Percentiles rank a stretch among this genome's conserved stretches.
These are phyloP conservation scores for Calamus simplicifolius DNA, from an alignment of 176 grass and related monocot genomes.

Conservation along the genomic window DNA sequence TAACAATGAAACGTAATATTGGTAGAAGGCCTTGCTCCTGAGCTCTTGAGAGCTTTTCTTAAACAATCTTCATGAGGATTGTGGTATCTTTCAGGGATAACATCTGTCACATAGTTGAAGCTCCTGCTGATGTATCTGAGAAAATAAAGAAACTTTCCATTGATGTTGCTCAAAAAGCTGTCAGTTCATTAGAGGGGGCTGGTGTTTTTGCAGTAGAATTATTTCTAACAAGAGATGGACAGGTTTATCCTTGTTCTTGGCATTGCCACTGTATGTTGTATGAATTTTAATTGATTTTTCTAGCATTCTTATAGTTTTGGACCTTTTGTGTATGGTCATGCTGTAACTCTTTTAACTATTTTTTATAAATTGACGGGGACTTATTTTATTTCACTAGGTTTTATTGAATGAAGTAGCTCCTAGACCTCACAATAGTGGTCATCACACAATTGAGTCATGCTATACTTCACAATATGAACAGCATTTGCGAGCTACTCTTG, in stretches of 20 bases:
- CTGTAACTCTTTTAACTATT: background rate
- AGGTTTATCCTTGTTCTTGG: slow-evolving; percentile 36
- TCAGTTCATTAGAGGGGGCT: slow-evolving; percentile 73
- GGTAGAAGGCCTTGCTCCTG: too few species aligned
- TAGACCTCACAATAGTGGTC: slow-evolving; percentile 93
- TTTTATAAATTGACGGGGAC: background rate
- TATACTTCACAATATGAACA: slow-evolving; percentile 97
- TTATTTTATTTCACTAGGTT: slow-evolving; percentile 28
- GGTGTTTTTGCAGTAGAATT: slow-evolving; percentile 92
- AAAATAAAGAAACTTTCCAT: slow-evolving; percentile 67
- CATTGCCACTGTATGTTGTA: too few species aligned
- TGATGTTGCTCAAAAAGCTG: slow-evolving; percentile 58
- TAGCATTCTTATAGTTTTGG: background rate
- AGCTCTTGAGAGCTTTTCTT: too few species aligned
- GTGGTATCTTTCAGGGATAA: slow-evolving; percentile 57
- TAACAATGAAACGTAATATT: too few species aligned
- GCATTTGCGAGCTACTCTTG: slow-evolving; percentile 89
- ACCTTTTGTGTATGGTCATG: background rate
- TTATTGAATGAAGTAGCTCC: slow-evolving; percentile 92
- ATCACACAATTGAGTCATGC: slow-evolving; percentile 90
- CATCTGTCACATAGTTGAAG: slow-evolving; percentile 90
- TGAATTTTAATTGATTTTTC: background rate
- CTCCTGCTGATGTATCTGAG: slow-evolving; percentile 54
- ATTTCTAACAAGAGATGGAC: slow-evolving; percentile 77
- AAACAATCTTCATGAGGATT: background rate